Conservation (phyloP, 768 basidiomycete species). For the Pisolithus tinctorius region DNA sequence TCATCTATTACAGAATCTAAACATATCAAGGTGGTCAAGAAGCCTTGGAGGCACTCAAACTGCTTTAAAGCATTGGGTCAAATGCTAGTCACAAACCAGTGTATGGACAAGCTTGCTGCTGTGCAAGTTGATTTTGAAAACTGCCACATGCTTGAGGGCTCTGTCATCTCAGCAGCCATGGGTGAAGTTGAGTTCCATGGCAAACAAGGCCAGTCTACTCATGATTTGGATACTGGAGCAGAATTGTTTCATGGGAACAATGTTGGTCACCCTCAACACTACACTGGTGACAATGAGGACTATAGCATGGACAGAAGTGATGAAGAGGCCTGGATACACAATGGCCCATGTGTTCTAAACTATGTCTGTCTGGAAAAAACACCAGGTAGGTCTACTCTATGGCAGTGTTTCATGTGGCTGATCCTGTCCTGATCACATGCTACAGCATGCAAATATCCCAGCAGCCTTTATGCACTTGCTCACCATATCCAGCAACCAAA, state of each 20-base stretch:
- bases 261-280: neutral
- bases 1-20: too few relatives aligned
- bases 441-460: neutral
- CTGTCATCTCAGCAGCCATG: neutral
- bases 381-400: neutral
- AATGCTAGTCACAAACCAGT: too few relatives aligned
- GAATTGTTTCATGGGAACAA: neutral
- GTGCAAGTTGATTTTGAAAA: too few relatives aligned
- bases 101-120: neutral
- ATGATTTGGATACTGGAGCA: neutral
- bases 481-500: neutral
- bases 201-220: neutral
- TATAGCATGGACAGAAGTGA: neutral
- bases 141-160: neutral
- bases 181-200: neutral
- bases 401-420: neutral
- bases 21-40: conserved; percentile 1
- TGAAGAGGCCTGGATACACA: neutral
- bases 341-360: neutral
- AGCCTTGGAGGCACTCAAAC: too few relatives aligned
- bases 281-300: neutral
- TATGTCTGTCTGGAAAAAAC: neutral
- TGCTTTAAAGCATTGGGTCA: too few relatives aligned
- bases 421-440: neutral
- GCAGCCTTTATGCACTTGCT: neutral